phyloP scores from a whole-genome alignment of 345 rosid genomes.

The Salix suchowensis region DNA sequence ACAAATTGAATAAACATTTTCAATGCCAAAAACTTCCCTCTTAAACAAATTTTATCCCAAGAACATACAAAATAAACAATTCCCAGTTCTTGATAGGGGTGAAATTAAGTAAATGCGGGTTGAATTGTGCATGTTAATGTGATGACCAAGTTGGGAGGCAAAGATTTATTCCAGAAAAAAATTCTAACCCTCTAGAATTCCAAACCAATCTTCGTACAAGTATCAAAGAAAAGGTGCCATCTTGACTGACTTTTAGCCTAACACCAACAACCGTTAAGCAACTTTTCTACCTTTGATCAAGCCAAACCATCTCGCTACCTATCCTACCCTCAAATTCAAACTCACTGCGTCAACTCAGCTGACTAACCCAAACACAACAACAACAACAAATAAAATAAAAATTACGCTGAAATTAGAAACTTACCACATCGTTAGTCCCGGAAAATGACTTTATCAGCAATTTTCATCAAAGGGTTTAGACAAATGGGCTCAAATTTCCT shows the following conservation, averaged over 20 bases:
- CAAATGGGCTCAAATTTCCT: slow-evolving; percentile 91
- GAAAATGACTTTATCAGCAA: slow-evolving; percentile 73
- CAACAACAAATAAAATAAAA: not conserved
- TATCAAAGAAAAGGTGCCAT: not conserved
- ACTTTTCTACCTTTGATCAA: not conserved
- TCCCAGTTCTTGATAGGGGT: not conserved
- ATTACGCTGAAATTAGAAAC: not conserved
- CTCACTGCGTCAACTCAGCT: slow-evolving; percentile 8
- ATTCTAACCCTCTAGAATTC: not conserved
- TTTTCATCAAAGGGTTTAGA: slow-evolving; percentile 65
- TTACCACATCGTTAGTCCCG: slow-evolving; percentile 60
- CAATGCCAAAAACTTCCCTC: not conserved
- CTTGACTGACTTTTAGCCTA: not conserved
- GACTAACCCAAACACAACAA: not conserved
- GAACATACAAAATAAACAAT: not conserved
- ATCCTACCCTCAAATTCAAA: not conserved
- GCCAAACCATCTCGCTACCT: not conserved
- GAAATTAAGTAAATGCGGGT: not conserved
- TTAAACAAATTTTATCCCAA: not conserved
- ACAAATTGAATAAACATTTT: no score
- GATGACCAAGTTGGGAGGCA: not conserved
- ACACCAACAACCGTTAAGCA: not conserved
- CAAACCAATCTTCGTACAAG: not conserved
- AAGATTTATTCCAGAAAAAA: no score
- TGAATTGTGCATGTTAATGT: not conserved